phyloP scores from a whole-genome alignment of 768 basidiomycete species.

The Serendipita sp. region DNA sequence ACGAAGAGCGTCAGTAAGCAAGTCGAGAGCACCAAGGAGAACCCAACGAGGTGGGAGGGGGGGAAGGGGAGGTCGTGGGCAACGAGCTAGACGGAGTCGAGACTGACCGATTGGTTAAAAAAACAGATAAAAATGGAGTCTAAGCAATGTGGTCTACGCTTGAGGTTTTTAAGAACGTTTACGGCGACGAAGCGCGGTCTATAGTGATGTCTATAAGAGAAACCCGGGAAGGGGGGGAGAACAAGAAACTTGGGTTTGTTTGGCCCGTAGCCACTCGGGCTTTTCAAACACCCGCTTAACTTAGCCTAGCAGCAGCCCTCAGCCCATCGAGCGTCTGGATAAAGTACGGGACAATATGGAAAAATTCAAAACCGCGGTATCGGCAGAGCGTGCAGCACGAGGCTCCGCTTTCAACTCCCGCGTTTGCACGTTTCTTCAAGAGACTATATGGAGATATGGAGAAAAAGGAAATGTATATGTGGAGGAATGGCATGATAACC shows the following conservation, averaged over 20 bases:
- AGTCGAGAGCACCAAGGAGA: slow-evolving; percentile 9
- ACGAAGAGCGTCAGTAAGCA: slow-evolving; percentile 12
- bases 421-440: too few relatives aligned
- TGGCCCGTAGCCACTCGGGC: slow-evolving; percentile 4
- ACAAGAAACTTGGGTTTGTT: neutral
- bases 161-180: slow-evolving; percentile 3
- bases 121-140: slow-evolving; percentile 5
- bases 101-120: neutral
- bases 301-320: too few relatives aligned
- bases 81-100: neutral
- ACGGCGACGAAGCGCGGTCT: slow-evolving; percentile 5
- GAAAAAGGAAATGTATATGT: too few relatives aligned
- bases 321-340: too few relatives aligned
- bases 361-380: too few relatives aligned
- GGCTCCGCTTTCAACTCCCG: too few relatives aligned
- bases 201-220: slow-evolving; percentile 8
- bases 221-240: slow-evolving; percentile 1
- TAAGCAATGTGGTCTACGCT: neutral
- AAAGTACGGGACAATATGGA: too few relatives aligned
- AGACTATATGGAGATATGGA: too few relatives aligned
- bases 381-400: too few relatives aligned
- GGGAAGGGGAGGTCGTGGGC: slow-evolving; percentile 3
- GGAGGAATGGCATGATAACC: too few relatives aligned
- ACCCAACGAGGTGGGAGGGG: slow-evolving; percentile 20
- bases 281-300: neutral